phyloP scores from a whole-genome alignment of 2,329 filamentous ascomycete species.

The Claviceps maximensis region DNA sequence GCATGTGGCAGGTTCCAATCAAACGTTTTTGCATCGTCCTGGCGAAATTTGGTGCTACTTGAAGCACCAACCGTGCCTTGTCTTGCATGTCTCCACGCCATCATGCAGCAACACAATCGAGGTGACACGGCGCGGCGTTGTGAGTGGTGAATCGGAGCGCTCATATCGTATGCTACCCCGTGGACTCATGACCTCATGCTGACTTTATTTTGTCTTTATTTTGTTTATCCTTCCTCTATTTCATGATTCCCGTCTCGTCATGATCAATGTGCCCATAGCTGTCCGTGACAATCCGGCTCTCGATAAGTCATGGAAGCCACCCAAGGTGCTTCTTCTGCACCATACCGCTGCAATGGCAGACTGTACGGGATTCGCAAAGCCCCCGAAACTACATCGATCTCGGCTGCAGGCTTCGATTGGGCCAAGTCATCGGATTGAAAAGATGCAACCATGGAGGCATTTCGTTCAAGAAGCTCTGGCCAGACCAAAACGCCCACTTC shows the following conservation, averaged over 20 bases:
- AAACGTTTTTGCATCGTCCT: not conserved
- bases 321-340: constrained; percentile 56
- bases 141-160: not conserved
- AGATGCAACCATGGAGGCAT: constrained; percentile 50
- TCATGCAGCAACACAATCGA: not conserved
- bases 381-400: constrained; percentile 30
- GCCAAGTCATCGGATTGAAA: constrained; percentile 49
- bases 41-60: not conserved
- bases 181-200: not conserved
- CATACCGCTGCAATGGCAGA: constrained; percentile 58
- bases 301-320: constrained; percentile 48
- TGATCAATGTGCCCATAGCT: constrained; percentile 19
- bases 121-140: not conserved
- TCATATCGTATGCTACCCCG: not conserved
- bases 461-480: constrained; percentile 45
- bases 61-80: not conserved
- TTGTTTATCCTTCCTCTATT: no score
- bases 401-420: constrained; percentile 10
- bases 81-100: not conserved
- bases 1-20: not conserved
- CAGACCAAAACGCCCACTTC: constrained; percentile 76
- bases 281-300: constrained; percentile 48
- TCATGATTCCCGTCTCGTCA: not conserved
- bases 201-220: no score
- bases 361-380: constrained; percentile 75